phyloP scores from a whole-genome alignment of 495 filamentous ascomycete species.

The Cercophora scortea region DNA sequence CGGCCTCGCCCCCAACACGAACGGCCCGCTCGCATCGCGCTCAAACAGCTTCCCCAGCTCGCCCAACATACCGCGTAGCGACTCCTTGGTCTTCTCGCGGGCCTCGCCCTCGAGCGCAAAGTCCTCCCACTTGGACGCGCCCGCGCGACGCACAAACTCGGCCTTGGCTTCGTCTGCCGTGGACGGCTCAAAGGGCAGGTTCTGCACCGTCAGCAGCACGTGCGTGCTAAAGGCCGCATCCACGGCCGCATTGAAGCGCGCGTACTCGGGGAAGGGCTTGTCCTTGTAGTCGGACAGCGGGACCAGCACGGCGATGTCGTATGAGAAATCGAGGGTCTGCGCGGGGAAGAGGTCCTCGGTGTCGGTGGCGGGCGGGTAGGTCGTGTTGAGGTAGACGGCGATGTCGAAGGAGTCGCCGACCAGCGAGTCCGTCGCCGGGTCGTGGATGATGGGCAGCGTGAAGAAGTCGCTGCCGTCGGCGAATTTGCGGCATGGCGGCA shows the following conservation, averaged over 20 bases:
- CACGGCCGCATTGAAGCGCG: constrained; percentile 40
- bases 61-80: constrained; percentile 33
- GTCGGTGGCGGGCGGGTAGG: constrained; percentile 31
- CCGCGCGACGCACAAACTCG: constrained; percentile 38
- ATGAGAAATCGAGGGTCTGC: constrained; percentile 10
- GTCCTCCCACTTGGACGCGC: constrained; percentile 39
- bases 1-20: constrained; percentile 35
- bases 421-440: constrained; percentile 28
- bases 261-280: constrained; percentile 14
- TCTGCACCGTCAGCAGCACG: constrained; percentile 19
- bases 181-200: constrained; percentile 39
- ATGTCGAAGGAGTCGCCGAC: constrained; percentile 61
- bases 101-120: constrained; percentile 34
- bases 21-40: constrained; percentile 35
- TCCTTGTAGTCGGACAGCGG: constrained; percentile 3
- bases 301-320: constrained; percentile 21
- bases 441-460: constrained; percentile 52
- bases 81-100: constrained; percentile 25
- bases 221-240: constrained; percentile 43
- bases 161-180: constrained; percentile 33
- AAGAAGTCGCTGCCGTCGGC: constrained; percentile 49
- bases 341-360: constrained; percentile 32
- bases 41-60: constrained; percentile 37
- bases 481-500: constrained; percentile 43
- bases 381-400: constrained; percentile 47